Conservation (phyloP, 352 stramenopile genomes). For the Phytophthora crassamura region DNA sequence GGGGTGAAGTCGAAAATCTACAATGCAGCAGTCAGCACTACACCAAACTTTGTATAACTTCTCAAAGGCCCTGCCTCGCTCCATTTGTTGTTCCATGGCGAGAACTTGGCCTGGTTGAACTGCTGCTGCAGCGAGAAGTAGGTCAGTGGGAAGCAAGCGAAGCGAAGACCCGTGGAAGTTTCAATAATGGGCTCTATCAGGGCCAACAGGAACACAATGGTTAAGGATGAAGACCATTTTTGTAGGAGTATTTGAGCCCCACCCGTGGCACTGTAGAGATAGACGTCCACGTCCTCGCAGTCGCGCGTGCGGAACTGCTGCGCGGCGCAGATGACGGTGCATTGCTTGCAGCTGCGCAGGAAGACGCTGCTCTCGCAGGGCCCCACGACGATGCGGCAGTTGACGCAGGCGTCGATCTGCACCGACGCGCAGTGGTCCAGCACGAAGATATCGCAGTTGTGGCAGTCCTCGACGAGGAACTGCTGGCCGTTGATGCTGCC, state of each 20-base stretch:
- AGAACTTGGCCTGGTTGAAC: conserved; percentile 70
- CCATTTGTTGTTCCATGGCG: conserved; percentile 85
- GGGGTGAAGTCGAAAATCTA: conserved; percentile 81
- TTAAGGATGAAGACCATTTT: background rate
- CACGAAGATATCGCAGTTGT: conserved; percentile 80
- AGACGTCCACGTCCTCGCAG: conserved; percentile 67
- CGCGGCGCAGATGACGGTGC: conserved; percentile 66
- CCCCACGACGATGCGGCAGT: conserved; percentile 77
- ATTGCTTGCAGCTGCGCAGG: conserved; percentile 68
- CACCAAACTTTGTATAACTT: background rate
- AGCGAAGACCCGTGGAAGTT: conserved; percentile 61
- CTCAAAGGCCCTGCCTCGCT: conserved; percentile 55
- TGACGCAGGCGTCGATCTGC: conserved; percentile 75
- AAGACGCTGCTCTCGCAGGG: conserved; percentile 78
- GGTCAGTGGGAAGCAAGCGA: conserved; percentile 65
- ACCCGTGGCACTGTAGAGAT: conserved; percentile 72
- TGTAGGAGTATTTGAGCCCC: background rate
- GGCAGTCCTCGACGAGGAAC: conserved; percentile 79
- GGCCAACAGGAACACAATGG: background rate
- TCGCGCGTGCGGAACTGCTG: conserved; percentile 82
- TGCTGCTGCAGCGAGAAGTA: conserved; percentile 83
- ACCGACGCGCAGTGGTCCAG: conserved; percentile 80
- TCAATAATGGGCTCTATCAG: conserved; percentile 74
- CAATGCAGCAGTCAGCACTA: background rate
- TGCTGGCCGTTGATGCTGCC: conserved; percentile 80